phyloP scores from a whole-genome alignment of 352 stramenopile genomes.

The Lagenidium giganteum region DNA sequence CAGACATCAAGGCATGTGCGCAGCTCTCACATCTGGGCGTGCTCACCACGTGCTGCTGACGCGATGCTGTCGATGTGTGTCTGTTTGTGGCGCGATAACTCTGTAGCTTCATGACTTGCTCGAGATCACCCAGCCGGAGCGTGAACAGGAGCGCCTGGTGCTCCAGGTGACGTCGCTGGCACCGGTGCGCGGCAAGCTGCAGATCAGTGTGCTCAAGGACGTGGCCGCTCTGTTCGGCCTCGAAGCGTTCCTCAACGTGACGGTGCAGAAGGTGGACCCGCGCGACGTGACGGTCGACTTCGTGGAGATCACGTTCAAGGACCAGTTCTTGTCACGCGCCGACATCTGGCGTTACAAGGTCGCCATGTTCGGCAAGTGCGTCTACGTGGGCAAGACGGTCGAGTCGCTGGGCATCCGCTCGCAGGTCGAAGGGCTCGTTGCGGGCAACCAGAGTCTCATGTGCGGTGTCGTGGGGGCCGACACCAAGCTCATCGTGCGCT shows the following conservation, averaged over 20 bases:
- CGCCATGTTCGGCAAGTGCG: slow-evolving; percentile 63
- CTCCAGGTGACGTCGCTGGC: slow-evolving; percentile 58
- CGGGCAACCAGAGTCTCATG: slow-evolving; percentile 53
- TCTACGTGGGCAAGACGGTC: slow-evolving; percentile 74
- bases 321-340: slow-evolving; percentile 88
- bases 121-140: slow-evolving; percentile 55
- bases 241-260: slow-evolving; percentile 51
- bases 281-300: slow-evolving; percentile 68
- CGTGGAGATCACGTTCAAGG: slow-evolving; percentile 86
- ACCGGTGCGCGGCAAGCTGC: slow-evolving; percentile 63
- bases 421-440: slow-evolving; percentile 88
- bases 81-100: background rate
- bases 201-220: slow-evolving; percentile 75
- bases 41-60: no score
- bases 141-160: slow-evolving; percentile 52
- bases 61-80: background rate
- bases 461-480: slow-evolving; percentile 93
- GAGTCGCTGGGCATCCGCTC: slow-evolving; percentile 76
- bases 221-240: slow-evolving; percentile 69
- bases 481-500: slow-evolving; percentile 96
- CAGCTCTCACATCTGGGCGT: no score
- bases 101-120: slow-evolving; percentile 45
- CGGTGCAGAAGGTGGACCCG: slow-evolving; percentile 50
- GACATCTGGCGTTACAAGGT: slow-evolving; percentile 89
- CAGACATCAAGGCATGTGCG: slow-evolving; percentile 34